Conservation (phyloP, 2,329 filamentous ascomycete species). For the Penicillium sp. region DNA sequence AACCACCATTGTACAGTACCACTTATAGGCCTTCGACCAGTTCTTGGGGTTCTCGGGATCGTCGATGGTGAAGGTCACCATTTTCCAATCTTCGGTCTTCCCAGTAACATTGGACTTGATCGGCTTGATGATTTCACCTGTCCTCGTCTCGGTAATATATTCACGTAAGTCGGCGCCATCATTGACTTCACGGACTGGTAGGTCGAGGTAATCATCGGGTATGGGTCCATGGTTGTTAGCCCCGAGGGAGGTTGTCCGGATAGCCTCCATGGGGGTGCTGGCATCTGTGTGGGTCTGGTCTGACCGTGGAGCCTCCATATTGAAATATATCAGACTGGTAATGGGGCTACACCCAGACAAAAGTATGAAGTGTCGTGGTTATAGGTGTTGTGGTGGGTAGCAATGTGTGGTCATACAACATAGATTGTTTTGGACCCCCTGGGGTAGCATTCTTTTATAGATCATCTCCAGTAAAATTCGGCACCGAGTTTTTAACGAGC, state of each 20-base stretch:
- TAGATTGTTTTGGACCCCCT: not conserved
- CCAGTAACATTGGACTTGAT: conserved; percentile 55
- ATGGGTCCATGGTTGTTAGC: conserved; percentile 10
- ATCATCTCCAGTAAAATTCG: not conserved
- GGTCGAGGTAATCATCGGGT: conserved; percentile 52
- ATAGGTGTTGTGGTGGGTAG: not conserved
- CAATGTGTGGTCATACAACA: not conserved
- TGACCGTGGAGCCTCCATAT: conserved; percentile 18
- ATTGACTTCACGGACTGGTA: conserved; percentile 65
- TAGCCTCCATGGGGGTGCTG: not conserved
- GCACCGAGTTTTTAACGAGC: not conserved
- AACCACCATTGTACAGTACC: conserved; percentile 83
- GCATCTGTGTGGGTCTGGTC: conserved; percentile 10
- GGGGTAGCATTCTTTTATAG: conserved; percentile 15
- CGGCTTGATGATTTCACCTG: conserved; percentile 60
- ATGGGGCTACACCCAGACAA: not conserved
- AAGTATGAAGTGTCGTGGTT: not conserved
- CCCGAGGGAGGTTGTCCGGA: conserved; percentile 22
- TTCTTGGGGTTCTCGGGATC: conserved; percentile 83
- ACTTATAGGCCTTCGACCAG: conserved; percentile 74
- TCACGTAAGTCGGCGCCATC: conserved; percentile 62
- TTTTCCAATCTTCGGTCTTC: conserved; percentile 54
- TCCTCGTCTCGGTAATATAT: conserved; percentile 61
- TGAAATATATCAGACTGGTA: conserved; percentile 3
- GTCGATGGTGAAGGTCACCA: conserved; percentile 68